phyloP scores from a whole-genome alignment of 2,329 filamentous ascomycete species.

The Claviceps digitariae region DNA sequence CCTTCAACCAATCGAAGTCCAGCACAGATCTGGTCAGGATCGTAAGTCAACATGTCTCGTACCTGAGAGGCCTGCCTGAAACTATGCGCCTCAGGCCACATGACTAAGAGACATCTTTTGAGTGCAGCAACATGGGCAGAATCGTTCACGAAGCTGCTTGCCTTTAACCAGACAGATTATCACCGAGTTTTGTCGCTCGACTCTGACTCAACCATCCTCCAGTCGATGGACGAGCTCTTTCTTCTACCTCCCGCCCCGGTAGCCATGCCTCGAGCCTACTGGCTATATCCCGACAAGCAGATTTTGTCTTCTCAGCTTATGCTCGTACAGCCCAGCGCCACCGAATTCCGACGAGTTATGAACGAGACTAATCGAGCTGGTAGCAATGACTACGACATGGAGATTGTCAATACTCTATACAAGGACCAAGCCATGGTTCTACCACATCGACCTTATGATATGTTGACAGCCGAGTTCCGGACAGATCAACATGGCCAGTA shows the following conservation, averaged over 20 bases:
- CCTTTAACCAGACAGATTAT: slow-evolving; percentile 54
- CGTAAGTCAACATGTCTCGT: not conserved
- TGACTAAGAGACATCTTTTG: not conserved
- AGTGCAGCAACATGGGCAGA: slow-evolving; percentile 42
- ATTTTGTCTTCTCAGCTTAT: slow-evolving; percentile 45
- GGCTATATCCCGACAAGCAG: slow-evolving; percentile 41
- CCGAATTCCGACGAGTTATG: slow-evolving; percentile 30
- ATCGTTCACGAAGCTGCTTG: slow-evolving; percentile 53
- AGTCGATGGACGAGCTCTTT: slow-evolving; percentile 58
- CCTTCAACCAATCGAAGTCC: slow-evolving; percentile 22
- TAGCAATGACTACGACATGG: slow-evolving; percentile 47
- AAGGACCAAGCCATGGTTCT: slow-evolving; percentile 43
- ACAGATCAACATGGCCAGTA: slow-evolving; percentile 31
- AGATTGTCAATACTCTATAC: slow-evolving; percentile 51
- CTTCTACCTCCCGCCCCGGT: slow-evolving; percentile 45
- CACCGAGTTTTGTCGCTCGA: slow-evolving; percentile 34
- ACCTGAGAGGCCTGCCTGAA: not conserved
- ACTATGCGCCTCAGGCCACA: not conserved
- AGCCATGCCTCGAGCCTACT: slow-evolving; percentile 61
- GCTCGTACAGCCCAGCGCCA: slow-evolving; percentile 41
- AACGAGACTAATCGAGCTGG: slow-evolving; percentile 14
- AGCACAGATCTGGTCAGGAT: not conserved
- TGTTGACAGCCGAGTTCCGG: slow-evolving; percentile 51
- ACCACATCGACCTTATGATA: slow-evolving; percentile 48
- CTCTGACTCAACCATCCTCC: slow-evolving; percentile 49